A percentile compares a stretch with the other conserved stretches of the same genome.
Conservation (phyloP, 352 stramenopile genomes). For the Aphanomyces cochlioides region DNA sequence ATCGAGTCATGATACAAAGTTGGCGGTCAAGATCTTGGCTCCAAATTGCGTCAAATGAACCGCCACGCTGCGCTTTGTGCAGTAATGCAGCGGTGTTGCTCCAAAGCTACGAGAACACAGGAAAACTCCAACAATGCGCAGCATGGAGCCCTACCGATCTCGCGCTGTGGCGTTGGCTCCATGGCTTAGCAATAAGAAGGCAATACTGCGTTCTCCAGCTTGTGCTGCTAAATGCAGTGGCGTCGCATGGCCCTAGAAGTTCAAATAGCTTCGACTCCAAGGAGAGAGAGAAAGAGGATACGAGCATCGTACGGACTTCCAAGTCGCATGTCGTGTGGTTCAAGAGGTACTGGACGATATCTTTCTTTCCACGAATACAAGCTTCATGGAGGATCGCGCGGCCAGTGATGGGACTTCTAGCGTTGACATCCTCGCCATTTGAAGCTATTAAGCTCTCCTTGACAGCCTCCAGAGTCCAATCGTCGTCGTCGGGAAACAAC, state of each 20-base stretch:
- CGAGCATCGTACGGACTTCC: conserved; percentile 62
- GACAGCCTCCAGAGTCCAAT: background rate
- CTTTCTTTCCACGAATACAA: conserved; percentile 45
- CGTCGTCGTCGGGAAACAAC: background rate
- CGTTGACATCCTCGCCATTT: conserved; percentile 38
- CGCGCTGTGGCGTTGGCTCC: conserved; percentile 50
- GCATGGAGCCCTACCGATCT: conserved; percentile 32
- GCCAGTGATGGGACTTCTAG: conserved; percentile 37
- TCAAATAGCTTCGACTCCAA: too few relatives aligned
- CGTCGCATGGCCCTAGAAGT: conserved; percentile 51
- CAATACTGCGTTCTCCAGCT: conserved; percentile 52
- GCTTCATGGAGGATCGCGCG: conserved; percentile 63
- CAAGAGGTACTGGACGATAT: conserved; percentile 55
- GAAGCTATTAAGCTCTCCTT: background rate
- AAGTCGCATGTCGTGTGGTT: conserved; percentile 44
- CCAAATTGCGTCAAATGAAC: conserved; percentile 26
- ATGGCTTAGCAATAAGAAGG: conserved; percentile 65
- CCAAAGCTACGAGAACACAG: conserved; percentile 39
- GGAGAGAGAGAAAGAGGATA: conserved; percentile 27
- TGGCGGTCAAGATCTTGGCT: background rate
- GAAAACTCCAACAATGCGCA: background rate
- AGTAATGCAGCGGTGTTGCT: conserved; percentile 64
- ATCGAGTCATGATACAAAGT: background rate
- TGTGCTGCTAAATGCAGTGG: conserved; percentile 58
- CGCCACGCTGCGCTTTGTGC: conserved; percentile 20